A percentile compares a stretch with the other conserved stretches of the same genome.
Evolutionary conservation across 2,329 filamentous ascomycete genomes (phyloP).

Genomic region (Domatiomyces globalis): DNA sequence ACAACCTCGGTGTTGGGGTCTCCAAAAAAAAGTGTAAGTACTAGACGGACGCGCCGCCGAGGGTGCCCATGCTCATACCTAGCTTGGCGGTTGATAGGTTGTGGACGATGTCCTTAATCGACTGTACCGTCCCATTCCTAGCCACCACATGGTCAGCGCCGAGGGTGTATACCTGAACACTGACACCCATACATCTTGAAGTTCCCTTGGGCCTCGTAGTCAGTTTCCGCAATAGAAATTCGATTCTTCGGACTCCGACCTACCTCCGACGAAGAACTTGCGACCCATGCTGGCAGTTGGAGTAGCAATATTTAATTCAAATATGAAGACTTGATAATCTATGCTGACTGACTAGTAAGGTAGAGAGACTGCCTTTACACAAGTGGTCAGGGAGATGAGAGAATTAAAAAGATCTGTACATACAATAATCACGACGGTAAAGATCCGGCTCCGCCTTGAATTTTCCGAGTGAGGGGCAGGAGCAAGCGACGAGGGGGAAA

Average conservation of each 20-base stretch:
- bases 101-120: conserved; percentile 79
- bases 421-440: not conserved
- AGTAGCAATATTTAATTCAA: not conserved
- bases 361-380: not conserved
- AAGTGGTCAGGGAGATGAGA: not conserved
- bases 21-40: conserved; percentile 3
- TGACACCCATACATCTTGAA: conserved; percentile 74
- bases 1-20: conserved; percentile 61
- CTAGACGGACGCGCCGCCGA: not conserved
- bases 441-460: not conserved
- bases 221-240: not conserved
- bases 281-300: conserved; percentile 59
- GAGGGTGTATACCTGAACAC: conserved; percentile 19
- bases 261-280: conserved; percentile 87
- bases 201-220: conserved; percentile 39
- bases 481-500: not conserved
- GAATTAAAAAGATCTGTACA: not conserved
- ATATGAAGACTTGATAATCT: not conserved
- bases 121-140: conserved; percentile 86
- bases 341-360: not conserved
- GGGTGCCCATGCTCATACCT: conserved; percentile 5
- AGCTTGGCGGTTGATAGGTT: conserved; percentile 69
- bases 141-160: conserved; percentile 3
- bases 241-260: not conserved
- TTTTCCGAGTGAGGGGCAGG: not conserved